Evolutionary conservation across 148 eudicot genomes (phyloP).

Genomic region (Camellia sinensis): DNA sequence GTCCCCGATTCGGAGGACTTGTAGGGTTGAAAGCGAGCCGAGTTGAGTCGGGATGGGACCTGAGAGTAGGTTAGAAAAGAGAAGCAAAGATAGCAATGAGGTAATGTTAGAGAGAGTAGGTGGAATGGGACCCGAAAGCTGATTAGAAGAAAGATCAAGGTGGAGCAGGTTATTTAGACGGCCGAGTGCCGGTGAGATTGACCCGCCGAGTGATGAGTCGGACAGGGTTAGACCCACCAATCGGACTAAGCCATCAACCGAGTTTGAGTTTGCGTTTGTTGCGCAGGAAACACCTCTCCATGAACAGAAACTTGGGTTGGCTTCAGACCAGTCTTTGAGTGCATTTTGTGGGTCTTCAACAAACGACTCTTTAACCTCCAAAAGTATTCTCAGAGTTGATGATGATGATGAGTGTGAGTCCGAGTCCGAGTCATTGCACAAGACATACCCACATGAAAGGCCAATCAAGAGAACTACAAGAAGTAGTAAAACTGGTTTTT

Average conservation of each 20-base stretch:
- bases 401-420: not conserved
- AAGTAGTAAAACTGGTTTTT: not conserved
- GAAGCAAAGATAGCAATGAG: constrained; percentile 52
- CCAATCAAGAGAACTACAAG: not conserved
- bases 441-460: constrained; percentile 15
- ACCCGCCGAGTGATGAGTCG: constrained; percentile 53
- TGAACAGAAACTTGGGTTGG: constrained; percentile 56
- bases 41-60: constrained; percentile 74
- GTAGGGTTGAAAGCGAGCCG: constrained; percentile 54
- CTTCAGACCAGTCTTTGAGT: constrained; percentile 48
- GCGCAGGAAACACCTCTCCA: constrained; percentile 74
- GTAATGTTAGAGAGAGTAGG: constrained; percentile 71
- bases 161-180: constrained; percentile 54
- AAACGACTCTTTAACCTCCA: constrained; percentile 62
- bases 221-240: constrained; percentile 64
- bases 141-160: constrained; percentile 79
- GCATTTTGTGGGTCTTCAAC: constrained; percentile 56
- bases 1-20: constrained; percentile 73
- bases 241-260: constrained; percentile 26
- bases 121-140: constrained; percentile 85
- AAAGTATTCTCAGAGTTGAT: constrained; percentile 33
- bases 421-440: not conserved
- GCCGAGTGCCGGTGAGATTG: constrained; percentile 65
- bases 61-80: constrained; percentile 73
- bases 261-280: not conserved